Conservation (phyloP, 1,284 basidiomycete genomes). For the Malassezia sp. region DNA sequence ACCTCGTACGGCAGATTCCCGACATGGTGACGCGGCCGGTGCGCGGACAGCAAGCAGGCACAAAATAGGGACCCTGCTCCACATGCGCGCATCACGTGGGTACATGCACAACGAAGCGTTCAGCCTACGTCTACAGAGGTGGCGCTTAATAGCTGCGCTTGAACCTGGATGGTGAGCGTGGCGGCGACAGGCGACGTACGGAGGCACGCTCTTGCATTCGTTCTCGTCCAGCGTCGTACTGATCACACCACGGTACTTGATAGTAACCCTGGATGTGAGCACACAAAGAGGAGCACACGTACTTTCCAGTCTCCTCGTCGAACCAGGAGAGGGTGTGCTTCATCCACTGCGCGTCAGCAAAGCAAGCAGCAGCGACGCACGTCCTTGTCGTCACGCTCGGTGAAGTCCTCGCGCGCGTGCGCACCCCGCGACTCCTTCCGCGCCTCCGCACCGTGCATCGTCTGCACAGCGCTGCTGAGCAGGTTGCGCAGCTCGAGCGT, state of each 20-base stretch:
- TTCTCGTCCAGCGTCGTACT: constrained; percentile 77
- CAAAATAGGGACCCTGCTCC: background rate
- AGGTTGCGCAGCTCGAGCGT: constrained; percentile 93
- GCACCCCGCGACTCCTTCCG: constrained; percentile 95
- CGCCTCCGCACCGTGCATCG: constrained; percentile 84
- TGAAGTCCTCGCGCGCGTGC: constrained; percentile 91
- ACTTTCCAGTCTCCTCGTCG: constrained; percentile 48
- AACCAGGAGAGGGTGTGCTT: constrained; percentile 39
- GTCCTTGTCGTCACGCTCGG: constrained; percentile 65
- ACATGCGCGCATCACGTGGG: background rate
- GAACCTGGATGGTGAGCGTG: too few relatives aligned
- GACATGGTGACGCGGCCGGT: constrained; percentile 4
- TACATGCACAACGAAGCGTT: background rate
- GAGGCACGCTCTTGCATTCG: constrained; percentile 62
- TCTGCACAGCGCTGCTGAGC: constrained; percentile 87
- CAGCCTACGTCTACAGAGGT: background rate
- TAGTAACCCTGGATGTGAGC: too few relatives aligned
- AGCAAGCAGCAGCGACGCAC: too few relatives aligned
- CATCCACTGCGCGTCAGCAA: too few relatives aligned
- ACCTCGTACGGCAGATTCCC: constrained; percentile 16
- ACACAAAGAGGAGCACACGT: too few relatives aligned
- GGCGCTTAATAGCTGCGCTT: constrained; percentile 6
- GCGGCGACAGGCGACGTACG: too few relatives aligned
- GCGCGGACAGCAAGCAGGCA: background rate
- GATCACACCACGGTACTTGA: constrained; percentile 81